Evolutionary conservation across 2,329 filamentous ascomycete species (phyloP).

Genomic region (Colletotrichum plurivorum): DNA sequence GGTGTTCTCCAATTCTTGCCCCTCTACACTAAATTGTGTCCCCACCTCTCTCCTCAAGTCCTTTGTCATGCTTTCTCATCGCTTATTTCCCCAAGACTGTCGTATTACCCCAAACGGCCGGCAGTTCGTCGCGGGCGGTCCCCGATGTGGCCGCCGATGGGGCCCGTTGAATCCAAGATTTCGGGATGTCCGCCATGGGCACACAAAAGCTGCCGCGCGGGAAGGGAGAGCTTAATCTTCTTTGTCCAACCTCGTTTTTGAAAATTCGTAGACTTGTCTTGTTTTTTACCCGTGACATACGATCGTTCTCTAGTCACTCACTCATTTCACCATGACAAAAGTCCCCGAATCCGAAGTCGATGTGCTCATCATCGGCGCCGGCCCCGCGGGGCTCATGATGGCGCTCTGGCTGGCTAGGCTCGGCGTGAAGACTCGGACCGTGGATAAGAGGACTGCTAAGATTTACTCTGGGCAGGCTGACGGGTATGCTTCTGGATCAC

Average conservation of each 20-base stretch:
- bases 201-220: not conserved
- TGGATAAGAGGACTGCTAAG: conserved; percentile 59
- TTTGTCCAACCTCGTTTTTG: not conserved
- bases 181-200: not conserved
- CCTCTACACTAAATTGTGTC: conserved; percentile 6
- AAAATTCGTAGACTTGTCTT: too few species aligned
- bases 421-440: conserved; percentile 57
- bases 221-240: not conserved
- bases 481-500: conserved; percentile 70
- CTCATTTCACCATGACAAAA: conserved; percentile 8
- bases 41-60: not conserved
- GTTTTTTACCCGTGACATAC: not conserved
- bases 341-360: conserved; percentile 33
- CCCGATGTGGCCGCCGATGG: not conserved
- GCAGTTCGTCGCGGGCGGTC: conserved; percentile 20
- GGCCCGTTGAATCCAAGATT: not conserved
- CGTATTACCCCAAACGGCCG: conserved; percentile 1
- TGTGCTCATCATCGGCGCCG: conserved; percentile 39
- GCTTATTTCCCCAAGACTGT: conserved; percentile 31
- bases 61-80: conserved; percentile 41
- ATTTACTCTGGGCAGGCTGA: conserved; percentile 61
- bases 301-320: not conserved
- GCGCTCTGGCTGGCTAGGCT: conserved; percentile 58
- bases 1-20: conserved; percentile 12
- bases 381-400: conserved; percentile 58